Conservation (phyloP, 805 yeast genomes). For the Ogataea paraovalis region DNA sequence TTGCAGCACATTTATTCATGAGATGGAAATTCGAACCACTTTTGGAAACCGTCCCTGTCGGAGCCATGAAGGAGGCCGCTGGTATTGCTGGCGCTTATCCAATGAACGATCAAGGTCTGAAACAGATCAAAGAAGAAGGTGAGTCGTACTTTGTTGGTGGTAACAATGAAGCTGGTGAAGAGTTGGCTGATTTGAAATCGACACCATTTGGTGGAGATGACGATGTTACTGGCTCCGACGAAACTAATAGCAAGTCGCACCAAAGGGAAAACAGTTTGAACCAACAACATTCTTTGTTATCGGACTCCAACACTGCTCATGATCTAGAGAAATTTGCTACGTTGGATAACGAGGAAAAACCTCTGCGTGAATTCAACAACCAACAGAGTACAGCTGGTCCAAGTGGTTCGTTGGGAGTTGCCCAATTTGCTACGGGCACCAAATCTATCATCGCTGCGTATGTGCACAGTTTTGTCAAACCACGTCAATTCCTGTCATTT, state of each 20-base stretch:
- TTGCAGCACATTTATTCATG: slow-evolving; percentile 52
- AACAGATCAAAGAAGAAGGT: slow-evolving; percentile 45
- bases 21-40: slow-evolving; percentile 59
- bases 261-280: slow-evolving; percentile 5
- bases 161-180: slow-evolving; percentile 24
- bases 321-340: slow-evolving; percentile 16
- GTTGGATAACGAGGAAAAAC: slow-evolving; percentile 23
- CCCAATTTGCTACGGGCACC: background rate
- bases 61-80: slow-evolving; percentile 50
- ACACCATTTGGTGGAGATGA: slow-evolving; percentile 13
- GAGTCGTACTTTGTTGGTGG: slow-evolving; percentile 20
- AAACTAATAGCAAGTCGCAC: background rate
- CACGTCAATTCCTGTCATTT: slow-evolving; percentile 38
- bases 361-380: slow-evolving; percentile 14
- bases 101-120: slow-evolving; percentile 56
- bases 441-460: slow-evolving; percentile 6
- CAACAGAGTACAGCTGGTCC: background rate
- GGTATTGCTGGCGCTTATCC: slow-evolving; percentile 45
- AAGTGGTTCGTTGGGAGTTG: background rate
- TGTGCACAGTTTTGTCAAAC: slow-evolving; percentile 38
- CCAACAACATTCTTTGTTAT: slow-evolving; percentile 11
- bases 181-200: slow-evolving; percentile 22
- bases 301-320: slow-evolving; percentile 16
- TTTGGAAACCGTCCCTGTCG: slow-evolving; percentile 65
- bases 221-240: background rate